Conservation (phyloP, 2,329 filamentous ascomycete genomes). For the Penicillium sp. region DNA sequence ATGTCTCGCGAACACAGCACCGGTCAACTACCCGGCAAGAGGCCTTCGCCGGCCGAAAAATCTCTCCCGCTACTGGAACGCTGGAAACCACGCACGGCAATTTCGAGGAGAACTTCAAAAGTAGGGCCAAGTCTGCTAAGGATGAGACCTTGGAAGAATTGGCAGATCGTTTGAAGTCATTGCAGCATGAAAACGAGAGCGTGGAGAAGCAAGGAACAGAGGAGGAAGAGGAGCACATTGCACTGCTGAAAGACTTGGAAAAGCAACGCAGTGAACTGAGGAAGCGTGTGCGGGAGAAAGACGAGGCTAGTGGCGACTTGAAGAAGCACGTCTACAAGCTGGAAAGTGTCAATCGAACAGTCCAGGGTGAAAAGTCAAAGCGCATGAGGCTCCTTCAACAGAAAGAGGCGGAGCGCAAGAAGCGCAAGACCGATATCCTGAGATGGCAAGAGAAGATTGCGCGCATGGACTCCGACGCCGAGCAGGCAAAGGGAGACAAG, state of each 20-base stretch:
- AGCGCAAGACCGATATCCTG: constrained; percentile 60
- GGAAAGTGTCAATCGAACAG: constrained; percentile 77
- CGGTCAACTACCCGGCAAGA: constrained; percentile 56
- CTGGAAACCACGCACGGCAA: constrained; percentile 43
- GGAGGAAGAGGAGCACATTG: constrained; percentile 71
- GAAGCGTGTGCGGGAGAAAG: constrained; percentile 80
- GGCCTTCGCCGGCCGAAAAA: constrained; percentile 72
- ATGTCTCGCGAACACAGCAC: constrained; percentile 68
- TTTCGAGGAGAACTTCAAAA: constrained; percentile 42
- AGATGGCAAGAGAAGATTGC: constrained; percentile 59
- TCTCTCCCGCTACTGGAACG: constrained; percentile 67
- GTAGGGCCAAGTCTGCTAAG: constrained; percentile 52
- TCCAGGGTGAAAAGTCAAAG: constrained; percentile 75
- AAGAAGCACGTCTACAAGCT: constrained; percentile 78
- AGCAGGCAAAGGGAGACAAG: constrained; percentile 47
- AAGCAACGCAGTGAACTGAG: constrained; percentile 79
- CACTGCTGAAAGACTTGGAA: constrained; percentile 67
- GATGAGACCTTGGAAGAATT: constrained; percentile 74
- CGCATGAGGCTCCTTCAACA: constrained; percentile 68
- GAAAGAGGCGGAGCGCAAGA: constrained; percentile 62
- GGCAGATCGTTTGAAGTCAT: constrained; percentile 75
- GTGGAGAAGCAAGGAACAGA: constrained; percentile 66
- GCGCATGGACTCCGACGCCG: constrained; percentile 54
- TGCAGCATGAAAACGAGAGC: constrained; percentile 83
- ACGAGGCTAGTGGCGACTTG: constrained; percentile 82